Base-by-base conservation (phyloP, 768 basidiomycete species). In the Paxillus rubicundulus region DNA sequence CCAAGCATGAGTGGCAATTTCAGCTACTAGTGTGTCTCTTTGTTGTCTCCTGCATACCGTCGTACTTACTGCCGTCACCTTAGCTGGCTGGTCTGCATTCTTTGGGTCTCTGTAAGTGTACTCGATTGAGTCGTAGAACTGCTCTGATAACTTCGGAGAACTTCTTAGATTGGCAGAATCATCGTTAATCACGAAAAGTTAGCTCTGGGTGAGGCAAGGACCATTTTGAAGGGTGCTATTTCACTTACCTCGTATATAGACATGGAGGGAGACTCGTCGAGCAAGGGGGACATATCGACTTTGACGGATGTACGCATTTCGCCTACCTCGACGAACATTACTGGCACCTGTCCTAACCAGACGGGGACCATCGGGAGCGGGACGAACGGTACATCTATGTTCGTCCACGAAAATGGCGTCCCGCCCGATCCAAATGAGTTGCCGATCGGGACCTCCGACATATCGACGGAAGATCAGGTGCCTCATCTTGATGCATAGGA, bases 211-310 rank as follows among this genome's bases (percentile, higher is more conserved):
- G 47, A 36, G 7, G 45, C 16, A 4, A 42, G 6, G 4, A 47
- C 21, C 7, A 9, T 21, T 5, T 37, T 10, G 4, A 45, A 27
- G 1, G 38, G 46, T 33, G 33, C 7, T 12, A 52, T 6, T 24
- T 24, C 24, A 24, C 24, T 64, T 48, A 64, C 62, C 9, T 54
- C 61, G 30, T 52, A 42, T n/a, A 55, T 61, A 28, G 58, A 63
- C 24, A 52, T 56, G 32, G 54, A 52, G 18, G 36, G 50, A 40
- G 36, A 2, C 27, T 47, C 47, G 10, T 2, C 47, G n/a, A 27
- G 20, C 9, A 8, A 47, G 6, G 36, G 12, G 9, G 9, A 2
- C 34, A n/a, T 18, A 13, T 17, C 33, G 38, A 33, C 27, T n/a
- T 30, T 43, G 49, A 27, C 24, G 7, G 39, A 38, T 10, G 34